These are phyloP conservation scores for Bathelium albidoporum DNA, from an alignment of 495 filamentous ascomycete genomes.

Conservation along the genomic window DNA sequence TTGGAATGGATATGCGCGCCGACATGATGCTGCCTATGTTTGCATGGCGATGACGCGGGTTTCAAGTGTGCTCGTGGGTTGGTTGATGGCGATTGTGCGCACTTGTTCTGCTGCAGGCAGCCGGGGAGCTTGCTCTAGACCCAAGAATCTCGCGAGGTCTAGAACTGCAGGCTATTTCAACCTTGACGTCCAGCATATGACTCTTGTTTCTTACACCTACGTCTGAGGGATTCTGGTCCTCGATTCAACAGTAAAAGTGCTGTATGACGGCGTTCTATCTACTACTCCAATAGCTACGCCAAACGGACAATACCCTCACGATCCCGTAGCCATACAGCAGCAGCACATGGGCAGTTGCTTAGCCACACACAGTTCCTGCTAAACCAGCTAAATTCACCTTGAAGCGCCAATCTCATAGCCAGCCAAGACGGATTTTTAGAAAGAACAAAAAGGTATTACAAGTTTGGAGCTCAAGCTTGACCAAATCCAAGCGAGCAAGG, in stretches of 20 bases:
- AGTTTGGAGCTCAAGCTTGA: background rate
- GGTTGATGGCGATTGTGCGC: background rate
- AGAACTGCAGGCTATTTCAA: slow-evolving; percentile 4
- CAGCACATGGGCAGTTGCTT: background rate
- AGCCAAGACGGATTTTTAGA: background rate
- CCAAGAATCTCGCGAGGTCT: background rate
- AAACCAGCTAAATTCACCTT: background rate
- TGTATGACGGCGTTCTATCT: too few species aligned
- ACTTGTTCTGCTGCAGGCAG: background rate
- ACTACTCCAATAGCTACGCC: too few species aligned
- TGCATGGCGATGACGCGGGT: background rate
- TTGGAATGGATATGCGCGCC: background rate
- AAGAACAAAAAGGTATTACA: background rate
- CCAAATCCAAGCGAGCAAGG: background rate
- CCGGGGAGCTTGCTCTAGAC: background rate
- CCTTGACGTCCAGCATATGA: background rate
- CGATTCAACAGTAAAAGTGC: background rate
- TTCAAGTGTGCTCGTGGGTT: background rate
- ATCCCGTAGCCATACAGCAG: background rate
- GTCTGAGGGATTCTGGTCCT: background rate
- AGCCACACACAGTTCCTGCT: background rate
- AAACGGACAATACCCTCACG: background rate
- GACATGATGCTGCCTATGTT: background rate
- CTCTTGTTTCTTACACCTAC: background rate
- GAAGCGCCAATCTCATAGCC: background rate